Percentiles rank a stretch among this genome's conserved stretches.
Conservation (phyloP, 176 grass and related monocot genomes). For the Aegilops tauschii region DNA sequence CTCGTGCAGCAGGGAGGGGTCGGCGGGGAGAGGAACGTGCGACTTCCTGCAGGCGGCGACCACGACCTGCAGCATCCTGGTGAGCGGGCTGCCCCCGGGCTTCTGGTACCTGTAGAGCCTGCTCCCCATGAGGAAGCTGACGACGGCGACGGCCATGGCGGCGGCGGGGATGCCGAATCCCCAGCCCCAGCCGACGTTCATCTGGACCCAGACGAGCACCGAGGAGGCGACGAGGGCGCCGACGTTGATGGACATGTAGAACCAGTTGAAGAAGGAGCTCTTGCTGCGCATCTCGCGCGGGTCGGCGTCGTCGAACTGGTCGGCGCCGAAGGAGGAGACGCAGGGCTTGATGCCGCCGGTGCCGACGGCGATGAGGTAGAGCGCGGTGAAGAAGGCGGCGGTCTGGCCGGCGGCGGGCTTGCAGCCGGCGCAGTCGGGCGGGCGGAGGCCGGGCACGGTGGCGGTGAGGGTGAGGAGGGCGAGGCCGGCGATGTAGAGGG, state of each 20-base stretch:
- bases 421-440: not conserved
- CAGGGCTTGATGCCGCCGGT: constrained; percentile 40
- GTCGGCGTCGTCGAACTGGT: constrained; percentile 52
- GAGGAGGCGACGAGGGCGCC: constrained; percentile 33
- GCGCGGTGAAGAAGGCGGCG: constrained; percentile 24
- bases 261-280: constrained; percentile 42
- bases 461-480: constrained; percentile 34
- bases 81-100: constrained; percentile 47
- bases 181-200: constrained; percentile 48
- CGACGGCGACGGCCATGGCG: constrained; percentile 41
- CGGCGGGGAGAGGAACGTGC: not conserved
- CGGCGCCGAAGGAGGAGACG: constrained; percentile 49
- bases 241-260: constrained; percentile 38
- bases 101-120: constrained; percentile 54
- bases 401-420: not conserved
- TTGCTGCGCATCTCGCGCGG: constrained; percentile 25
- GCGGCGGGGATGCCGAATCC: constrained; percentile 22
- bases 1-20: too few species aligned
- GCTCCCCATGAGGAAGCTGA: constrained; percentile 40
- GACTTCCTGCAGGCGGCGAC: constrained; percentile 41
- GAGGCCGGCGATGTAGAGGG: constrained; percentile 17
- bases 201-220: constrained; percentile 34
- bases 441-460: constrained; percentile 4
- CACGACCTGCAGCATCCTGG: constrained; percentile 41
- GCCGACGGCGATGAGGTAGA: constrained; percentile 29